phyloP scores from a whole-genome alignment of 1,284 basidiomycete genomes.

The Ustilago trichophora region DNA sequence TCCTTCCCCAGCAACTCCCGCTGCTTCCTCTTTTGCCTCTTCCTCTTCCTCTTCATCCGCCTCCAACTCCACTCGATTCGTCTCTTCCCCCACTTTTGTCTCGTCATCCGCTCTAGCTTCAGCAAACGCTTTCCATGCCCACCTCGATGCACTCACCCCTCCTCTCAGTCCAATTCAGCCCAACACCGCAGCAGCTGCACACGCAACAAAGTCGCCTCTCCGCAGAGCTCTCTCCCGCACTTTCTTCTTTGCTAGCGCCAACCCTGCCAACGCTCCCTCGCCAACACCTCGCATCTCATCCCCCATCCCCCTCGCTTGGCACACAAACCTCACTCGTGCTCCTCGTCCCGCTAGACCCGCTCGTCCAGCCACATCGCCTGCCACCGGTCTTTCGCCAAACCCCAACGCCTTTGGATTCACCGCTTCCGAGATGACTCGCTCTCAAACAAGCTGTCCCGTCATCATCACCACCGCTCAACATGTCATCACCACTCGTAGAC shows the following conservation, averaged over 20 bases:
- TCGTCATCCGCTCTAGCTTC: conserved; percentile 17
- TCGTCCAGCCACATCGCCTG: conserved; percentile 9
- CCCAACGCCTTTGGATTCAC: conserved; percentile 8
- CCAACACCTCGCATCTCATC: conserved; percentile 6
- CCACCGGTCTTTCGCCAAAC: conserved; percentile 4
- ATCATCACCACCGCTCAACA: conserved; percentile 4
- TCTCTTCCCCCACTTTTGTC: conserved; percentile 30
- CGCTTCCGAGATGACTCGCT: conserved; percentile 7
- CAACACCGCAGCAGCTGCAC: conserved; percentile 2
- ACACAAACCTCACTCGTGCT: not conserved
- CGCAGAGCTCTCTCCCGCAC: conserved; percentile 23
- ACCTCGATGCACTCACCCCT: conserved; percentile 22
- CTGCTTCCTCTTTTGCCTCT: conserved; percentile 8
- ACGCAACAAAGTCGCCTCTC: conserved; percentile 27
- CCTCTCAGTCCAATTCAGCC: conserved; percentile 20
- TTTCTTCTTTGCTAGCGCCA: conserved; percentile 17
- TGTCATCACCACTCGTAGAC: conserved; percentile 1
- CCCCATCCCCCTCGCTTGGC: conserved; percentile 1
- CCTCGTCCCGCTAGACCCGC: conserved; percentile 11
- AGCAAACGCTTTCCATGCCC: not conserved
- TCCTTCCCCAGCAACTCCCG: conserved; percentile 18
- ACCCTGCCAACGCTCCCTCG: not conserved
- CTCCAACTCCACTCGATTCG: conserved; percentile 21
- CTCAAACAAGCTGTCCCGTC: conserved; percentile 7
- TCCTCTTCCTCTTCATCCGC: not conserved